Base-by-base conservation (phyloP, 352 stramenopile genomes). In the Globisporangium recalcitrans region DNA sequence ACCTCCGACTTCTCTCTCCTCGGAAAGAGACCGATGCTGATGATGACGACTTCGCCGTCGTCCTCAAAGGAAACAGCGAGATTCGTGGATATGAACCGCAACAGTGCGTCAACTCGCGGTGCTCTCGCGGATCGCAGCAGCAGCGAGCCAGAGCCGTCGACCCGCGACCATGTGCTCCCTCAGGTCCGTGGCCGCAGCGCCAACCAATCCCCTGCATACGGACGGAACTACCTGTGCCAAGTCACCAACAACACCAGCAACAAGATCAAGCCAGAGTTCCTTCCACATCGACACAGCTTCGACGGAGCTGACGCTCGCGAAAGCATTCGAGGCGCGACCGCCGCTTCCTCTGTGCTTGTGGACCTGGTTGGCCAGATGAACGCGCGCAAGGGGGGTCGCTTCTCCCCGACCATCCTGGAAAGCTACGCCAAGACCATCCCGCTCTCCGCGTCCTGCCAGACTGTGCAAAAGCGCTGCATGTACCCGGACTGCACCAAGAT, bases 401-500 rank as follows among this genome's bases (percentile, higher is more conserved):
- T 44, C 24, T 60, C 63, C 8, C 46, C 44, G n/a, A 29, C 68
- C 0, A 75, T 75, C 52, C 52, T 81, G 10, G 74, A 87, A 55
- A 72, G 66, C 52, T 82, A 84, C 61, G 56, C 72, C 13, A 65
- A 72, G 9, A 68, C 60, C 5, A 71, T 77, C 42, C 72, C 74
- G 31, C 60, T 82, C 27, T 84, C 78, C 7, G 67, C 70, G 4
- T 78, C 78, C 3, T 87, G 78, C 38, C 78, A 85, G 51, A 85
- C 62, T 55, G 24, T 78, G 11, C 78, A 85, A 66, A 91, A 90
- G 64, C 78, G 70, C 11, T 91, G 82, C 70, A 70, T 75, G 52
- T 73, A 81, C 47, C 66, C 69, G 0, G 65, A 68, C 48, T 91
- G 82, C 69, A 73, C 56, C 58, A 92, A 89, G 64, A 87, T 85